Evolutionary conservation across 768 basidiomycete genomes (phyloP), one percentile per base, ranked within the genome.

Genomic region (Suillus paluster): DNA sequence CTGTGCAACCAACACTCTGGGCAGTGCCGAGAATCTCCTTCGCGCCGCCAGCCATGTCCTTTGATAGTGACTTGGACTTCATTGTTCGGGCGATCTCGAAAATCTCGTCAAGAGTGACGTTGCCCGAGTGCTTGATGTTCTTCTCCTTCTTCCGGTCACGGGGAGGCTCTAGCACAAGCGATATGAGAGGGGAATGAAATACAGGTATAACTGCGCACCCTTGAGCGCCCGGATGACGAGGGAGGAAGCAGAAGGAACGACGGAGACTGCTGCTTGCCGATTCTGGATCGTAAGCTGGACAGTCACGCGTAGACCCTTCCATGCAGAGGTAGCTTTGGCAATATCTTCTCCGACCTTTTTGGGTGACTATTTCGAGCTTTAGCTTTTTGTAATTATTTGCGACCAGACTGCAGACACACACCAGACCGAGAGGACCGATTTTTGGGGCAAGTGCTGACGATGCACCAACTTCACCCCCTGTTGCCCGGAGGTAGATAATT

Each of bases 301-400:
- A 67, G 97, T 99, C 63, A 99, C 97, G 65, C 96, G 94, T 75
- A 99, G 94, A 83, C 97, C 97, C 81, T 99, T 99, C 97, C 97
- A 99, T 76, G 89, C 90, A 53, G 89, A 86, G 63, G 97, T 99
- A 62, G 97, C 97, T 79, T 99, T 99, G 71, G 97, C 97, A 76
- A 99, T 99, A 81, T 99, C 97, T 94, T 99, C 97, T 81, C 97
- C 97, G 80, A 99, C 97, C 84, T 99, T 99, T 85, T 99, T 99
- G 70, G 97, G 97, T 62, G 97, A 98, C 97, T 99, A 69, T 55
- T 61, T 25, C 2, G 42, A 58, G 56, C 39, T 38, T 74, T 61
- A 73, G 67, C 12, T 42, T 57, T 39, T 57, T 27, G 25, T 49
- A 30, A 50, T 57, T 54, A 56, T 49, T 44, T 36, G 61, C 36